A percentile compares a stretch with the other conserved stretches of the same genome.
phyloP scores from a whole-genome alignment of 208 protist species.

The Trypanosoma conorhini region DNA sequence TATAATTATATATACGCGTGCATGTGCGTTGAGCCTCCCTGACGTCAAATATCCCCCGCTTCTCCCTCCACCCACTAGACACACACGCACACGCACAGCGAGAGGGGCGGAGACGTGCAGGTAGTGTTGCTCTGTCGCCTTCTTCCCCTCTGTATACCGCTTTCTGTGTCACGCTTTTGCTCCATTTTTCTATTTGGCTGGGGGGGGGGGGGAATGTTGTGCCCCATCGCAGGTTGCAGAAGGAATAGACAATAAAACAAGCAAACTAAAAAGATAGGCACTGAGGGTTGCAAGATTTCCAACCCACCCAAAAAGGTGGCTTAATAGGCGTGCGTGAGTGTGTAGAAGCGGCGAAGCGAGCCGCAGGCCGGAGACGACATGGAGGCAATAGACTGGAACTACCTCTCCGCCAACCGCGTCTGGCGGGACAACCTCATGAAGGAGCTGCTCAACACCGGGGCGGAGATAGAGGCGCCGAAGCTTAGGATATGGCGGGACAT shows the following conservation, averaged over 20 bases:
- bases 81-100: too few species aligned
- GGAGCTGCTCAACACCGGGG: neutral
- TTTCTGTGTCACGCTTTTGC: neutral
- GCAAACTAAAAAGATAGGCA: neutral
- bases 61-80: too few species aligned
- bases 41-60: too few species aligned
- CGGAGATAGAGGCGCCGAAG: neutral
- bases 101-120: neutral
- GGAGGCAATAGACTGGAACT: slow-evolving; percentile 3
- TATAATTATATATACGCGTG: neutral
- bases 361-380: neutral
- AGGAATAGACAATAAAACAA: too few species aligned
- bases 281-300: neutral
- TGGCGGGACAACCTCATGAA: neutral
- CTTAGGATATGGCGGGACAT: slow-evolving; percentile 5
- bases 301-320: neutral
- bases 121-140: neutral
- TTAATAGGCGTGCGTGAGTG: neutral
- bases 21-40: too few species aligned
- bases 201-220: neutral
- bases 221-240: neutral
- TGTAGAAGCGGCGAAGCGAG: neutral
- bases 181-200: neutral
- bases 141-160: neutral
- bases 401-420: neutral